phyloP scores from a whole-genome alignment of 352 stramenopile species.

The Globisporangium nodosum region DNA sequence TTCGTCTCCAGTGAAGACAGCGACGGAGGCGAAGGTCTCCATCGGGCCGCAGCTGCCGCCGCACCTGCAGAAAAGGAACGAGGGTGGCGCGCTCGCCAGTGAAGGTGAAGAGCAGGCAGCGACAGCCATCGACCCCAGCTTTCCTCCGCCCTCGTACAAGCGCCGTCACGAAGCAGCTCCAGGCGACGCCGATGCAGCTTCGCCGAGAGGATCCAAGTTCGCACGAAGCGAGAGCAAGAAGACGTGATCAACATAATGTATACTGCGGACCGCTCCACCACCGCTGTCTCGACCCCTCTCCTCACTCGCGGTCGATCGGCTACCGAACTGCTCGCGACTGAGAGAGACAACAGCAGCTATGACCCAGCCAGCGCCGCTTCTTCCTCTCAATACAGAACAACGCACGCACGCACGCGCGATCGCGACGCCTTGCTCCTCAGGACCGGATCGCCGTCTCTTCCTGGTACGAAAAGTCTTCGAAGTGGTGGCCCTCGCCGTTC shows the following conservation, averaged over 20 bases:
- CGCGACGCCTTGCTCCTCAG: not conserved
- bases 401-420: not conserved
- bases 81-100: not conserved
- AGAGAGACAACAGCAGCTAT: too few relatives aligned
- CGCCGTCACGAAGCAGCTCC: not conserved
- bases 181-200: not conserved
- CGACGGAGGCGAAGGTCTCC: constrained; percentile 2
- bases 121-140: constrained; percentile 6
- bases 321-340: too few relatives aligned
- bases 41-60: constrained; percentile 64
- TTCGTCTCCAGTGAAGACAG: constrained; percentile 2
- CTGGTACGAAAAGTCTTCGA: constrained; percentile 89
- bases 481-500: constrained; percentile 78
- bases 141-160: constrained; percentile 5
- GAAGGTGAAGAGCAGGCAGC: not conserved
- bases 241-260: not conserved
- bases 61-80: constrained; percentile 8
- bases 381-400: too few relatives aligned
- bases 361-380: too few relatives aligned
- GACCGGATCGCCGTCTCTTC: constrained; percentile 42
- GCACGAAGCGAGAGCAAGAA: not conserved
- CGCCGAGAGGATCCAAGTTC: not conserved
- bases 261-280: not conserved
- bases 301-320: too few relatives aligned
- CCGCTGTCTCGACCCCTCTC: too few relatives aligned